Conservation (phyloP, 1,139 yeast genomes). For the Candida sanyaensis region DNA sequence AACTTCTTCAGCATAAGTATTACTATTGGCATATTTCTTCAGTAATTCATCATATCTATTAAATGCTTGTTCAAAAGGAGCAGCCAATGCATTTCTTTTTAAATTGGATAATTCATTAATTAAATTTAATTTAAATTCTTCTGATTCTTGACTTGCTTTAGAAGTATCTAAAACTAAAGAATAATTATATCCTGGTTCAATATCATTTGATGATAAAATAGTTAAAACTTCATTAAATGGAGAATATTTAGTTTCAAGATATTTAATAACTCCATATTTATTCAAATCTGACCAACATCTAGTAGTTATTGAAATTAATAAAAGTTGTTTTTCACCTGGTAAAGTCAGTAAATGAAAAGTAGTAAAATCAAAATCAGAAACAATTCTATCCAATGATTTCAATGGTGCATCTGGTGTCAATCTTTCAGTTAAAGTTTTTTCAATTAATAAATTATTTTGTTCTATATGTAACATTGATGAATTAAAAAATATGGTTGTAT, state of each 20-base stretch:
- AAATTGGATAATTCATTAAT: slow-evolving; percentile 69
- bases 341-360: slow-evolving; percentile 90
- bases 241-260: slow-evolving; percentile 43
- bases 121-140: slow-evolving; percentile 50
- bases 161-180: slow-evolving; percentile 70
- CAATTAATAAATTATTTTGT: slow-evolving; percentile 43
- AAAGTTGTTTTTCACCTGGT: slow-evolving; percentile 57
- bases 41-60: slow-evolving; percentile 73
- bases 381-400: slow-evolving; percentile 79
- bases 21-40: slow-evolving; percentile 46
- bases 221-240: slow-evolving; percentile 30
- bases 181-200: slow-evolving; percentile 82
- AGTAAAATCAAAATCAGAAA: slow-evolving; percentile 95
- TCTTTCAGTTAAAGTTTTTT: slow-evolving; percentile 43
- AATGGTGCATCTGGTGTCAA: slow-evolving; percentile 33
- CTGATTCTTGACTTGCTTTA: slow-evolving; percentile 36
- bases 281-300: slow-evolving; percentile 76
- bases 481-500: too few species aligned
- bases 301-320: slow-evolving; percentile 69
- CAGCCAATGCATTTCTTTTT: slow-evolving; percentile 87
- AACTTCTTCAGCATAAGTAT: slow-evolving; percentile 52
- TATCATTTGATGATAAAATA: slow-evolving; percentile 26
- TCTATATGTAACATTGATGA: slow-evolving; percentile 45
- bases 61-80: slow-evolving; percentile 90
- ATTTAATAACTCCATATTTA: slow-evolving; percentile 61